Conservation (phyloP, 306 rosid genomes). For the Spatholobus suberectus region DNA sequence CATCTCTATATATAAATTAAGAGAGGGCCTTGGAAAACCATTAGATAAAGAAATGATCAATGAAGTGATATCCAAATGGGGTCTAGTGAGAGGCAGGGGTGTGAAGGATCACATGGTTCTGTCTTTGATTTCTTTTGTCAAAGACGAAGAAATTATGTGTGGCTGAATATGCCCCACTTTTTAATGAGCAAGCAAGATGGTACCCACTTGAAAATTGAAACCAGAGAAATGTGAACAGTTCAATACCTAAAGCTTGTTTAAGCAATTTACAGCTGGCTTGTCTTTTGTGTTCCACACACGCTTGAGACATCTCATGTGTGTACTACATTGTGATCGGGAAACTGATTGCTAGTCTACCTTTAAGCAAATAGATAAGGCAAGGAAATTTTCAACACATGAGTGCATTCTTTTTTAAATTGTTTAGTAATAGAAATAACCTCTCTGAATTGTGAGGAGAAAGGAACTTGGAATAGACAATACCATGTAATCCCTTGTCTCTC, state of each 20-base stretch:
- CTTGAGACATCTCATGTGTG: not conserved
- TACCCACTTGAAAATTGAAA: not conserved
- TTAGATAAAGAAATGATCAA: not conserved
- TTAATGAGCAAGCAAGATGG: not conserved
- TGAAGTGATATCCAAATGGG: not conserved
- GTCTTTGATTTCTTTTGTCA: not conserved
- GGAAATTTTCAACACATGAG: too few species aligned
- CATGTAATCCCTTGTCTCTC: not conserved
- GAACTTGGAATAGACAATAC: too few species aligned
- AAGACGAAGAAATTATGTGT: not conserved
- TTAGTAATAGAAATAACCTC: too few species aligned
- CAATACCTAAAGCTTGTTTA: not conserved
- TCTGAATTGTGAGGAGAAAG: too few species aligned
- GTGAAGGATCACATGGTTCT: constrained; percentile 6
- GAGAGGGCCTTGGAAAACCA: not conserved
- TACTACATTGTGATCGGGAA: not conserved
- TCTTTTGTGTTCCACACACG: not conserved
- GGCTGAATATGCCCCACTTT: not conserved
- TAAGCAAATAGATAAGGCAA: too few species aligned
- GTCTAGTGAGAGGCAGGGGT: not conserved
- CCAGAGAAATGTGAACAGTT: not conserved
- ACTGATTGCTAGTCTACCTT: too few species aligned
- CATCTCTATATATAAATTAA: not conserved
- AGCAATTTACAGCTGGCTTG: not conserved
- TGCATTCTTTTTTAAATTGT: too few species aligned